Evolutionary conservation across 768 basidiomycete genomes (phyloP).

Genomic region (Boletus sp.): DNA sequence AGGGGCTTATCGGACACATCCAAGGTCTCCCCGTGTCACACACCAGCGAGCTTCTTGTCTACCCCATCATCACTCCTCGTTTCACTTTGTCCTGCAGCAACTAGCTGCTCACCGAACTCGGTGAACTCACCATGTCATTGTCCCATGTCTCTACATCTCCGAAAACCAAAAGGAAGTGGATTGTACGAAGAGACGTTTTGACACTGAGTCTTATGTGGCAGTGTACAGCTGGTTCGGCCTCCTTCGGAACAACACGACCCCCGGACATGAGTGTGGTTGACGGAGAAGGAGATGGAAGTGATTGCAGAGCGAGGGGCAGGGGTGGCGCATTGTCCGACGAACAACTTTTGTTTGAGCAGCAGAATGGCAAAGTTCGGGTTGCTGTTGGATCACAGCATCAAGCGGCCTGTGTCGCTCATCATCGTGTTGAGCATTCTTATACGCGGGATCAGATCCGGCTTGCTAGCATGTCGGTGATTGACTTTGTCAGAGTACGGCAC

Average conservation of each 20-base stretch:
- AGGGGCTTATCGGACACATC: slow-evolving; percentile 65
- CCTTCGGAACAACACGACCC: slow-evolving; percentile 71
- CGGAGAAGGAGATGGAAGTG: slow-evolving; percentile 64
- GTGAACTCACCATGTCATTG: slow-evolving; percentile 52
- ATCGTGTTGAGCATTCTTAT: no score
- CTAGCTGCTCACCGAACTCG: slow-evolving; percentile 58
- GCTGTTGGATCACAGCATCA: slow-evolving; percentile 78
- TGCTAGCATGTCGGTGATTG: no score
- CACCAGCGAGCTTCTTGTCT: slow-evolving; percentile 56
- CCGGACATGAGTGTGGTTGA: slow-evolving; percentile 83
- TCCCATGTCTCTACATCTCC: slow-evolving; percentile 70
- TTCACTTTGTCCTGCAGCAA: slow-evolving; percentile 87
- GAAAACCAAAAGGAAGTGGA: slow-evolving; percentile 76
- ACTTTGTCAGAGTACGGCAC: no score
- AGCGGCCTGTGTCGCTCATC: slow-evolving; percentile 31
- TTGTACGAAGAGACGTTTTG: slow-evolving; percentile 69
- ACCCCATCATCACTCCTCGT: slow-evolving; percentile 88
- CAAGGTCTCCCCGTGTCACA: slow-evolving; percentile 43
- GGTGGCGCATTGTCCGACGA: slow-evolving; percentile 89
- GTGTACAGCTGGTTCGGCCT: slow-evolving; percentile 78
- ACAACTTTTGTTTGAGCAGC: slow-evolving; percentile 86
- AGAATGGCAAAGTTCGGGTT: slow-evolving; percentile 76
- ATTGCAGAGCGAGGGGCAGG: slow-evolving; percentile 65
- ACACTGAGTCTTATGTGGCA: slow-evolving; percentile 62
- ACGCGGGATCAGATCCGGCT: no score